These are phyloP conservation scores for Eucalyptus pumila DNA, from an alignment of 345 rosid genomes.

Conservation along the genomic window DNA sequence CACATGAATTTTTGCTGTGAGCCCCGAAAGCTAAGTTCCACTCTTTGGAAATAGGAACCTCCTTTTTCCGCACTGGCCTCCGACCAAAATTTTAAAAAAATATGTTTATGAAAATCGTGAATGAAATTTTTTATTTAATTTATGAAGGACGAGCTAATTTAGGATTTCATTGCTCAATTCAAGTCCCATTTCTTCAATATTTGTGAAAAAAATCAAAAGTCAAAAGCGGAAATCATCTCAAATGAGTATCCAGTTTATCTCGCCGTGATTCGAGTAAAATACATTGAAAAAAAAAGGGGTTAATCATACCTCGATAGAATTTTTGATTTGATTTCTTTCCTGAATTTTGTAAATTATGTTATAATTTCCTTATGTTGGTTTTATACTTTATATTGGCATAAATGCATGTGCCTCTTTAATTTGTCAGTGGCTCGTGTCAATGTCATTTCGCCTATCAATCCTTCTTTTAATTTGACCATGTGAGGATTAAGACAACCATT, in stretches of 20 bases:
- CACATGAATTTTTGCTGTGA: not conserved
- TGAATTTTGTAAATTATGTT: not conserved
- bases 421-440: not conserved
- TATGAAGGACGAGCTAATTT: not conserved
- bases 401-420: not conserved
- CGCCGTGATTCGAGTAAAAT: fast-evolving
- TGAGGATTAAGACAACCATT: not conserved
- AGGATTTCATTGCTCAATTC: not conserved
- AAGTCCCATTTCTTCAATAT: not conserved
- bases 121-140: not conserved
- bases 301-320: fast-evolving
- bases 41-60: not conserved
- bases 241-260: fast-evolving
- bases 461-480: not conserved
- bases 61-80: not conserved
- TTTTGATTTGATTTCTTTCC: not conserved
- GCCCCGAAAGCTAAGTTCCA: not conserved
- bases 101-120: not conserved
- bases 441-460: not conserved
- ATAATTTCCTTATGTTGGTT: not conserved
- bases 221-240: fast-evolving
- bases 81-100: not conserved
- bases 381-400: not conserved
- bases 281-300: fast-evolving
- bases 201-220: not conserved